These are phyloP conservation scores for Hortiboletus campestris DNA, from an alignment of 768 basidiomycete genomes.

Conservation along the genomic window DNA sequence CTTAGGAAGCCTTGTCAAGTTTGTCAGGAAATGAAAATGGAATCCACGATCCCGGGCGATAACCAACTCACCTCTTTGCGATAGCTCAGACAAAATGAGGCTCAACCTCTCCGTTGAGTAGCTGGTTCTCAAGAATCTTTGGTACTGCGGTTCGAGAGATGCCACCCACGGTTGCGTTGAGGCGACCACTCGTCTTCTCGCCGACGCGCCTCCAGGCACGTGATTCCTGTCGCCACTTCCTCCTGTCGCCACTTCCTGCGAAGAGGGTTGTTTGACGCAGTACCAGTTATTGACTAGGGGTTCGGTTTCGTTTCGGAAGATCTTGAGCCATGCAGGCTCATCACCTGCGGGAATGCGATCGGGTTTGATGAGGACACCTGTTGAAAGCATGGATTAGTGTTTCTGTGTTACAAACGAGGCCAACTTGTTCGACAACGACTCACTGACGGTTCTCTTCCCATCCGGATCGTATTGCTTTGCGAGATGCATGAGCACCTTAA, in stretches of 20 bases:
- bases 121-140: constrained; percentile 52
- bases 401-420: constrained; percentile 36
- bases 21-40: neutral
- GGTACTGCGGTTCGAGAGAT: constrained; percentile 47
- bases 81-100: constrained; percentile 62
- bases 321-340: constrained; percentile 47
- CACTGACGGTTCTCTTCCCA: constrained; percentile 70
- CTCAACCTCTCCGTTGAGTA: constrained; percentile 60
- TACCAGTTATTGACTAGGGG: constrained; percentile 21
- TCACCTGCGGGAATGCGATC: constrained; percentile 47
- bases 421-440: constrained; percentile 41
- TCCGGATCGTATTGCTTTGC: constrained; percentile 58
- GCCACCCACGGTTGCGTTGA: constrained; percentile 53
- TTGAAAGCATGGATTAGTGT: neutral
- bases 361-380: constrained; percentile 58
- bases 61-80: constrained; percentile 46
- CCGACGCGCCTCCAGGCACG: constrained; percentile 60
- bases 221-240: constrained; percentile 4
- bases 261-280: too few species aligned
- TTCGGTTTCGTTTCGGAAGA: constrained; percentile 52
- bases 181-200: constrained; percentile 55
- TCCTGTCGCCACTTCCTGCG: constrained; percentile 14
- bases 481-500: constrained; percentile 51
- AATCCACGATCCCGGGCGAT: neutral
- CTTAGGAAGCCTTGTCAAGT: constrained; percentile 50